A percentile compares a stretch with the other conserved stretches of the same genome.
Evolutionary conservation across 805 yeast genomes (phyloP).

Genomic region (Scheffersomyces coipomensis): DNA sequence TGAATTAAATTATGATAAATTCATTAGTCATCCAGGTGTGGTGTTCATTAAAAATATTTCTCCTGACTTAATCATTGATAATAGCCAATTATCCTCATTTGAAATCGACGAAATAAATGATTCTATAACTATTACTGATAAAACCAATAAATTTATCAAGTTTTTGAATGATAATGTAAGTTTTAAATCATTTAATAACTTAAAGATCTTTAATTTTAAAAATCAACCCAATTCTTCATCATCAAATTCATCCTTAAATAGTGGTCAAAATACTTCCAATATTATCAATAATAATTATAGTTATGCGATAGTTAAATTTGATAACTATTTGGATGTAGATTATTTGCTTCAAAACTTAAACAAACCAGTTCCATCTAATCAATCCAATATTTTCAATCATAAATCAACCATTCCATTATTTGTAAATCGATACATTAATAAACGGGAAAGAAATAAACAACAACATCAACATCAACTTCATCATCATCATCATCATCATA

Average conservation of each 20-base stretch:
- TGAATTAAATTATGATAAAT: constrained; percentile 24
- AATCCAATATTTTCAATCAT: constrained; percentile 25
- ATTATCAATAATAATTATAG: constrained; percentile 15
- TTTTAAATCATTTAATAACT: constrained; percentile 17
- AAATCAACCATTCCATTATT: constrained; percentile 35
- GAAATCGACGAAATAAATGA: neutral
- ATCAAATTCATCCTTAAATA: constrained; percentile 1
- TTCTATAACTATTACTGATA: constrained; percentile 2
- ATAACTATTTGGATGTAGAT: constrained; percentile 34
- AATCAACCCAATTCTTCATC: constrained; percentile 3
- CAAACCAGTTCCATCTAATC: constrained; percentile 3
- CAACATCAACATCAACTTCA: neutral
- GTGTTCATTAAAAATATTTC: constrained; percentile 53
- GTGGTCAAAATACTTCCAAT: neutral
- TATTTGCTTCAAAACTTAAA: constrained; percentile 17
- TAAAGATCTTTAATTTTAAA: constrained; percentile 18
- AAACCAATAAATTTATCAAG: constrained; percentile 6
- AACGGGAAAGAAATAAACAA: constrained; percentile 50
- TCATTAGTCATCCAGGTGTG: constrained; percentile 56
- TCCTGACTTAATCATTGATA: constrained; percentile 21
- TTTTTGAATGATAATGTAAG: constrained; percentile 17
- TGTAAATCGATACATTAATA: constrained; percentile 64
- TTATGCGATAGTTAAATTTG: constrained; percentile 31
- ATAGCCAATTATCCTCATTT: neutral
- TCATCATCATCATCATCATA: neutral